Evolutionary conservation across 805 yeast species (phyloP).

Genomic region (Cyberlindnera euphorbiae): DNA sequence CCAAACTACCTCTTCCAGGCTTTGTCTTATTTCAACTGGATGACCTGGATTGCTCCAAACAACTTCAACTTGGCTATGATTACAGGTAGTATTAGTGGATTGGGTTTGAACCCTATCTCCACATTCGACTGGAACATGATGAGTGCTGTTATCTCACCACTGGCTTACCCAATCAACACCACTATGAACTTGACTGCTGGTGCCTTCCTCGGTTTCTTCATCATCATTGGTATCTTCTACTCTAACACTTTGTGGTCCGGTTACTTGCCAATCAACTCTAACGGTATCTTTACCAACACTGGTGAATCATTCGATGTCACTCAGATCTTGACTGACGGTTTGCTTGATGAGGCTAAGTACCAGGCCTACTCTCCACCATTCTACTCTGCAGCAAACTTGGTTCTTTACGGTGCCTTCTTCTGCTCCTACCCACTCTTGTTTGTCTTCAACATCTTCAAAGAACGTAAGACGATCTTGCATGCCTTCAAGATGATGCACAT

Average conservation of each 20-base stretch:
- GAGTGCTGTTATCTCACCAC: conserved; percentile 24
- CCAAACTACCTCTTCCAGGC: conserved; percentile 41
- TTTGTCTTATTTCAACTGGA: conserved; percentile 46
- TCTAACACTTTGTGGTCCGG: conserved; percentile 35
- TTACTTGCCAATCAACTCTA: conserved; percentile 41
- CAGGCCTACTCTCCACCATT: conserved; percentile 58
- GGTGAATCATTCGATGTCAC: conserved; percentile 45
- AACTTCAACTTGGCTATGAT: conserved; percentile 43
- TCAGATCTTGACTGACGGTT: conserved; percentile 41
- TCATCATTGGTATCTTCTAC: conserved; percentile 35
- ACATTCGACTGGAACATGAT: conserved; percentile 49
- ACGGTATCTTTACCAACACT: conserved; percentile 45
- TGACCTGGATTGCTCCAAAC: conserved; percentile 51
- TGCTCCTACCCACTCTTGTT: conserved; percentile 45
- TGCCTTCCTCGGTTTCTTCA: conserved; percentile 28
- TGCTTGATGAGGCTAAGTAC: conserved; percentile 44
- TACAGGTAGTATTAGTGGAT: conserved; percentile 42
- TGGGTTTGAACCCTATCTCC: conserved; percentile 51
- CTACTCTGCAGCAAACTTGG: conserved; percentile 57
- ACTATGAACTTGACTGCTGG: conserved; percentile 31
- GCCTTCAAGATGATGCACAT: conserved; percentile 11
- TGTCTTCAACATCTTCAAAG: conserved; percentile 39
- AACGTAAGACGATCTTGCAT: conserved; percentile 33
- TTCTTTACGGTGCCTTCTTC: conserved; percentile 50
- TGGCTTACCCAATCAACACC: conserved; percentile 43